phyloP scores from a whole-genome alignment of 192 early-diverging fungal species.

The Coemansia biformis region DNA sequence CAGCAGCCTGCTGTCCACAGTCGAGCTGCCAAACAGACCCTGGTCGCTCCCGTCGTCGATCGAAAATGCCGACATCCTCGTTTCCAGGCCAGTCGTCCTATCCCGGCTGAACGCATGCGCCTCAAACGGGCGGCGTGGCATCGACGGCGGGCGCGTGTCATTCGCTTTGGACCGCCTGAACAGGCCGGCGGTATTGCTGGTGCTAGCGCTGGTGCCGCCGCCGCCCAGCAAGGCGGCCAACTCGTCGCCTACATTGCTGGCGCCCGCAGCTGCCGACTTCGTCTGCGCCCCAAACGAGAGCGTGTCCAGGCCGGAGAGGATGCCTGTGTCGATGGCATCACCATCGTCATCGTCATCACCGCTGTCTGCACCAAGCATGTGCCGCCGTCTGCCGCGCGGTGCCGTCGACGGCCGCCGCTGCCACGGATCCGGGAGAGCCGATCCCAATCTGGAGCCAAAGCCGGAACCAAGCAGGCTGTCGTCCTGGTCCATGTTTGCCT shows the following conservation, averaged over 20 bases:
- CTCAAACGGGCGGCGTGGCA: conserved; percentile 26
- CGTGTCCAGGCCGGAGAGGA: conserved; percentile 11
- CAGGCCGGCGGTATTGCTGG: neutral
- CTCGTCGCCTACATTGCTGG: conserved; percentile 12
- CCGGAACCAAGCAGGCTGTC: conserved; percentile 16
- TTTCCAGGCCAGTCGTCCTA: conserved; percentile 28
- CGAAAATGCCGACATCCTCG: conserved; percentile 37
- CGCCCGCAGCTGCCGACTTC: neutral
- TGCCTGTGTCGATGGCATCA: conserved; percentile 6
- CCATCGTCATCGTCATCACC: conserved; percentile 23
- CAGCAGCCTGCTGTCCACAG: conserved; percentile 29
- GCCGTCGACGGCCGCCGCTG: neutral
- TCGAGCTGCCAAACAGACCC: conserved; percentile 27
- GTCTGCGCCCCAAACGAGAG: conserved; percentile 9
- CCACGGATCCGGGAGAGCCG: conserved; percentile 2
- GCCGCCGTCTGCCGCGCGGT: neutral
- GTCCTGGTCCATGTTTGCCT: conserved; percentile 39
- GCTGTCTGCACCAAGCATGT: neutral
- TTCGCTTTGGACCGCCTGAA: neutral
- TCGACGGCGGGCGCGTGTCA: neutral
- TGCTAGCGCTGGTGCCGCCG: neutral
- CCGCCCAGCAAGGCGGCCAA: conserved; percentile 15
- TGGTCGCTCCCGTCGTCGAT: conserved; percentile 40
- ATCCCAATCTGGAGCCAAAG: conserved; percentile 10
- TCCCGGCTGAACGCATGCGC: conserved; percentile 15